Evolutionary conservation across 73 alveolate species (phyloP).

Genomic region (Tetrahymena malaccensis): DNA sequence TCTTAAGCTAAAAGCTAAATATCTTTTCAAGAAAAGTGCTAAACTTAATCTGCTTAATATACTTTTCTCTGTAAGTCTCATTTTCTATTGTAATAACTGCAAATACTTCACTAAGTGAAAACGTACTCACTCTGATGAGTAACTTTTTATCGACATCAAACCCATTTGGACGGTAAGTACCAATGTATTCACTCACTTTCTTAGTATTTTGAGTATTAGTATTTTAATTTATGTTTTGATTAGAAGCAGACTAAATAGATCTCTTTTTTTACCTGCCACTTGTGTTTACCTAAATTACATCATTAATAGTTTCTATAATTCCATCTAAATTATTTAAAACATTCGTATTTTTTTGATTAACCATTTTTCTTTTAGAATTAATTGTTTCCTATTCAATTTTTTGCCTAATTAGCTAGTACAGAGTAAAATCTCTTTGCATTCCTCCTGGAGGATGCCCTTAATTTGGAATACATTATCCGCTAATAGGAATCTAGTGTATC

Average conservation of each 20-base stretch:
- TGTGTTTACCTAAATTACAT: neutral
- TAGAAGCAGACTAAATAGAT: neutral
- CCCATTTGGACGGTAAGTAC: neutral
- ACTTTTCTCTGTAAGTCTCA: neutral
- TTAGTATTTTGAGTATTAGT: neutral
- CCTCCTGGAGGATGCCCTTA: neutral
- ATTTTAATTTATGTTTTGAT: neutral
- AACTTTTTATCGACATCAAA: neutral
- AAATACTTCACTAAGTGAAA: neutral
- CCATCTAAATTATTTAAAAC: neutral
- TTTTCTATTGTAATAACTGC: neutral
- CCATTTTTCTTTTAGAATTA: neutral
- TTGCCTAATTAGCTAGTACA: neutral
- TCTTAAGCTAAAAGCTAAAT: neutral
- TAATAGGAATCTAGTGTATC: neutral
- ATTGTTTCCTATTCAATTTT: neutral
- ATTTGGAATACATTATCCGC: neutral
- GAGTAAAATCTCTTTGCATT: neutral
- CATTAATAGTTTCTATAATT: neutral
- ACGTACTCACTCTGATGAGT: neutral
- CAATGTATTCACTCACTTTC: neutral
- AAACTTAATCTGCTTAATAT: neutral
- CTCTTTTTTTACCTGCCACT: neutral
- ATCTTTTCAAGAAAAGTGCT: neutral
- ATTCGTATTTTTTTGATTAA: neutral